Conservation (phyloP, 768 basidiomycete species). For the Tulasnella sp. region DNA sequence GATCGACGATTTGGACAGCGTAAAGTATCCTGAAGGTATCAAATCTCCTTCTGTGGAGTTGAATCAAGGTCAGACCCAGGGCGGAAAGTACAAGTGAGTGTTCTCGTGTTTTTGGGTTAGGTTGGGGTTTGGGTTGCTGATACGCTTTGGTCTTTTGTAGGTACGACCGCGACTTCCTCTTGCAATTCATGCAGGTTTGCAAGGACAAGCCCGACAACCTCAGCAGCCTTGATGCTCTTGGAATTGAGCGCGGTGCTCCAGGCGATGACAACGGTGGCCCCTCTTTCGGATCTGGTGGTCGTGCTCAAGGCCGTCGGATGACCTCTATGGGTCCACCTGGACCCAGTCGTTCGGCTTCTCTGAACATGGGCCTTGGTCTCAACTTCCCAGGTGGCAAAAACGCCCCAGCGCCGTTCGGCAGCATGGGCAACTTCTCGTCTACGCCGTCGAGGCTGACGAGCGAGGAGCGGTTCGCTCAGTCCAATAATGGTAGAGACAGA, state of each 20-base stretch:
- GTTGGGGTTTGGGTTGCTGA: background rate
- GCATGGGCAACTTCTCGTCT: slow-evolving; percentile 27
- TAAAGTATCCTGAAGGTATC: slow-evolving; percentile 50
- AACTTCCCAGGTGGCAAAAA: slow-evolving; percentile 22
- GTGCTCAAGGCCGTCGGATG: slow-evolving; percentile 8
- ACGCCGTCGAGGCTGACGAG: background rate
- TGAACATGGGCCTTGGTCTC: slow-evolving; percentile 31
- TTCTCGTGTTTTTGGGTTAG: background rate
- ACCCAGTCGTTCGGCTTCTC: slow-evolving; percentile 46
- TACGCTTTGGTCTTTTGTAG: slow-evolving; percentile 35
- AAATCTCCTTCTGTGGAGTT: slow-evolving; percentile 79
- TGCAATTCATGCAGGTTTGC: slow-evolving; percentile 94
- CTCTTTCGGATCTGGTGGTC: slow-evolving; percentile 45
- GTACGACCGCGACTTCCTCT: slow-evolving; percentile 93
- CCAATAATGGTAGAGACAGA: slow-evolving; percentile 31
- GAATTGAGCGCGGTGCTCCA: slow-evolving; percentile 67
- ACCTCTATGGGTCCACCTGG: slow-evolving; percentile 21
- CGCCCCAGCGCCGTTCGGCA: slow-evolving; percentile 41
- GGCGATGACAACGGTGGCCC: slow-evolving; percentile 38
- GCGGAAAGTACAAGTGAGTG: slow-evolving; percentile 79
- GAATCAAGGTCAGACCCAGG: slow-evolving; percentile 63
- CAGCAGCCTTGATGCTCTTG: slow-evolving; percentile 83
- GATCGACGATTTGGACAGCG: slow-evolving; percentile 68
- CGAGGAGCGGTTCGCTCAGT: slow-evolving; percentile 24
- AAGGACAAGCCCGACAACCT: slow-evolving; percentile 90